These are phyloP conservation scores for Hypericum androsaemum DNA, from an alignment of 345 rosid genomes.

Conservation along the genomic window DNA sequence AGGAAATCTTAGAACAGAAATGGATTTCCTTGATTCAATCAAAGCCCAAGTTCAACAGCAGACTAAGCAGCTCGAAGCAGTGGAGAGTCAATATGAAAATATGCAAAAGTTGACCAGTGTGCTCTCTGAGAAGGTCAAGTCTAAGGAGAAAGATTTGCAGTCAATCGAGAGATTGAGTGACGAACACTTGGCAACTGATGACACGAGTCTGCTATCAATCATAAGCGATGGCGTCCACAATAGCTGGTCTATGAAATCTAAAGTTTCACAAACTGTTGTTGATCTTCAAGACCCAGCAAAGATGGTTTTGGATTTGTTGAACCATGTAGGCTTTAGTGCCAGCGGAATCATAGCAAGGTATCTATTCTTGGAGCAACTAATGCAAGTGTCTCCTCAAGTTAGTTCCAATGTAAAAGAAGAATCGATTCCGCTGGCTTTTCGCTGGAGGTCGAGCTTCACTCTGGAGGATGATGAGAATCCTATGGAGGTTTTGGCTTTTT, in stretches of 20 bases:
- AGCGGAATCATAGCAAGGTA: neutral
- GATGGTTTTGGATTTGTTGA: neutral
- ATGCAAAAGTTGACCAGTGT: neutral
- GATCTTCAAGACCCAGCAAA: neutral
- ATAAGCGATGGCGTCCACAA: neutral
- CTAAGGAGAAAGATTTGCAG: too few species aligned
- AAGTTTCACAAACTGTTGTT: too few species aligned
- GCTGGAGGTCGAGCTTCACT: neutral
- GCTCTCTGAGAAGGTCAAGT: neutral
- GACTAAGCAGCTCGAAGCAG: too few species aligned
- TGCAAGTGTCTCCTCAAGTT: neutral
- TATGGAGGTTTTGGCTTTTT: constrained; percentile 7
- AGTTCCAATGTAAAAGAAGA: neutral
- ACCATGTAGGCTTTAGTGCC: neutral
- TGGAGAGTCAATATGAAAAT: neutral
- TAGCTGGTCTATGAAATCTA: neutral
- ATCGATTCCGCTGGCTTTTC: neutral
- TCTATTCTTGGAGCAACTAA: neutral
- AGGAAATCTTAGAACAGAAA: neutral
- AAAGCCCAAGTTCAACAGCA: neutral
- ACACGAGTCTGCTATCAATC: neutral
- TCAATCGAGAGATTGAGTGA: neutral
- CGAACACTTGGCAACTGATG: neutral
- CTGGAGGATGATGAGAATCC: constrained; percentile 2
- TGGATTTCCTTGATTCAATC: neutral